A percentile compares a stretch with the other conserved stretches of the same genome.
Evolutionary conservation across 2,329 filamentous ascomycete genomes (phyloP).

Genomic region (Fusarium multiceps): DNA sequence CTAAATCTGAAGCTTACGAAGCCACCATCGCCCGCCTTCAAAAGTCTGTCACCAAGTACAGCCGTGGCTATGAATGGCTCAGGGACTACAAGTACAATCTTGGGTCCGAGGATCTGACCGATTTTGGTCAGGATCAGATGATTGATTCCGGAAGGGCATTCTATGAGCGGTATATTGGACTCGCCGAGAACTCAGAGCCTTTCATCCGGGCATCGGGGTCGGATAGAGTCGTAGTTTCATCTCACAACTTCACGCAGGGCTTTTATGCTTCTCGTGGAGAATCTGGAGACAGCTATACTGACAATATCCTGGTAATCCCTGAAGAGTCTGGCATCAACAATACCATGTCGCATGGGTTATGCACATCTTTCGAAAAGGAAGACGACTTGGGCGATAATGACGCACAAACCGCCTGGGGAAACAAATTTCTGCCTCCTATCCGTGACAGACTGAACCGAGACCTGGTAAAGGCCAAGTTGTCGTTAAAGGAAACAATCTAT

Average conservation of each 20-base stretch:
- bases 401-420: constrained; percentile 68
- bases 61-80: constrained; percentile 75
- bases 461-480: constrained; percentile 75
- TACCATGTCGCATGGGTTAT: constrained; percentile 80
- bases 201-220: constrained; percentile 80
- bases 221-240: constrained; percentile 78
- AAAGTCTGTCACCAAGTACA: constrained; percentile 64
- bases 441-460: constrained; percentile 74
- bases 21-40: constrained; percentile 75
- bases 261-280: constrained; percentile 65
- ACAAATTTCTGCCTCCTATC: constrained; percentile 74
- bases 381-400: constrained; percentile 60
- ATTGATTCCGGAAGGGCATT: constrained; percentile 81
- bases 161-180: constrained; percentile 75
- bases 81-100: constrained; percentile 76
- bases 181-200: constrained; percentile 68
- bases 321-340: constrained; percentile 79
- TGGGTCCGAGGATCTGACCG: constrained; percentile 74
- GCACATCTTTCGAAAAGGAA: constrained; percentile 75
- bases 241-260: constrained; percentile 78
- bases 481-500: constrained; percentile 69
- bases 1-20: constrained; percentile 74
- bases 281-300: constrained; percentile 58
- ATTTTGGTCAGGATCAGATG: constrained; percentile 75
- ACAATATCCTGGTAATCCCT: constrained; percentile 73